A percentile compares a stretch with the other conserved stretches of the same genome.
phyloP scores from a whole-genome alignment of 2,329 filamentous ascomycete genomes.

The Polytolypa hystricis region DNA sequence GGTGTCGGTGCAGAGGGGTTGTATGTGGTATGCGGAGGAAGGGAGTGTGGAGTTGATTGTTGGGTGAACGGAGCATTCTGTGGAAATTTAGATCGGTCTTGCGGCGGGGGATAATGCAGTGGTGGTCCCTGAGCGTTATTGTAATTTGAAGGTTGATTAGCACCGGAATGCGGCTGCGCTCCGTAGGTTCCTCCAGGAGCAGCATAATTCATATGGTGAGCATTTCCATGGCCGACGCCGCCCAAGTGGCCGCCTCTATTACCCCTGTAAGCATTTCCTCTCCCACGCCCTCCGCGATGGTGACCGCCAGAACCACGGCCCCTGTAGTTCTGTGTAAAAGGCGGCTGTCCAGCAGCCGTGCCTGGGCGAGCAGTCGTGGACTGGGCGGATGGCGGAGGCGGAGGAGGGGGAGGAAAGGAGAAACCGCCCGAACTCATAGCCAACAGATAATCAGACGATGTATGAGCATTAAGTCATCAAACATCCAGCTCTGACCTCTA shows the following conservation, averaged over 20 bases:
- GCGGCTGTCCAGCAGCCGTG: slow-evolving; percentile 14
- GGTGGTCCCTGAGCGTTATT: slow-evolving; percentile 12
- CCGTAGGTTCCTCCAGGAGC: slow-evolving; percentile 10
- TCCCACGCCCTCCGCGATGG: slow-evolving; percentile 9
- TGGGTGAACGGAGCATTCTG: slow-evolving; percentile 1
- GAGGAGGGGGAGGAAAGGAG: slow-evolving; percentile 37
- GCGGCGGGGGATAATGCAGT: slow-evolving; percentile 4
- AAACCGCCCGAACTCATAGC: slow-evolving; percentile 33
- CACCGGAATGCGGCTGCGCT: slow-evolving; percentile 6
- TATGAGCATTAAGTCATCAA: too few species aligned
- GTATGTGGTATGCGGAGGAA: slow-evolving; percentile 14
- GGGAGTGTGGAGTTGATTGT: slow-evolving; percentile 12
- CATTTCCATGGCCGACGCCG: slow-evolving; percentile 13
- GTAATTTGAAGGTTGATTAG: slow-evolving; percentile 5
- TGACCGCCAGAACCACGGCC: slow-evolving; percentile 12
- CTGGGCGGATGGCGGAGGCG: slow-evolving; percentile 29
- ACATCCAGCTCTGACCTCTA: too few species aligned
- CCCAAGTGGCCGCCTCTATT: slow-evolving; percentile 18
- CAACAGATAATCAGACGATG: too few species aligned
- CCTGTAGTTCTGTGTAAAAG: slow-evolving; percentile 20
- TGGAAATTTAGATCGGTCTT: slow-evolving; percentile 5
- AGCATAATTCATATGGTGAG: slow-evolving; percentile 16
- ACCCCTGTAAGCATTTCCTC: slow-evolving; percentile 24
- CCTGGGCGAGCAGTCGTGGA: slow-evolving; percentile 8
- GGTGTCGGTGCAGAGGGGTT: slow-evolving; percentile 9